Base-by-base conservation (phyloP, 306 rosid species). In the Quercus wislizeni region DNA sequence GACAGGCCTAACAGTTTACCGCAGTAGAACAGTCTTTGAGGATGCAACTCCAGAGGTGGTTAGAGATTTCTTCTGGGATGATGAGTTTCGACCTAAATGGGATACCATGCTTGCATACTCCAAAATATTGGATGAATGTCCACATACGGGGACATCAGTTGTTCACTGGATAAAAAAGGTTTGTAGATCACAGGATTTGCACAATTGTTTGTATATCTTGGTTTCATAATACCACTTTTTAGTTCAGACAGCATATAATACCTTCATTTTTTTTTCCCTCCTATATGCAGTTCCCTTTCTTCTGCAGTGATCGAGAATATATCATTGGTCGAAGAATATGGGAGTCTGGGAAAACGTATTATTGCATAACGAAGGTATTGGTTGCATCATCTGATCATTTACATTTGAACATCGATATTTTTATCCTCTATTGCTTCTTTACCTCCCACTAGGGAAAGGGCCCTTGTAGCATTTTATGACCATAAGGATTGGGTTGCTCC, bases 91-190 rank as follows among this genome's bases (percentile, higher is more conserved):
- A 73, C 91, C 91, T 80, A 90, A 89, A 84, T 96, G 99, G 99
- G 99, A 96, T 88, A 83, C 92, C 21, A 96, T 96, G 99, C 97
- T 96, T 18, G 67, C 87, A 14, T 25, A 88, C 80, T 86, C 84
- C 80, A 87, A 93, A 85, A 89, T 91, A 71, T 87, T 96, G 93
- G 93, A 93, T 85, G 98, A 93, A 79, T 91, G 96, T 81, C 91
- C 89, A 54, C 74, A 82, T 74, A 86, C 96, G 49, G 99, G 98
- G 80, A 85, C 88, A 52, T 89, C 84, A 86, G 73, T 88, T 73
- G 88, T 90, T 83, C 99, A 93, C 88, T 96, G 99, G 99, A 91
- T 96, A 80, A 96, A 96, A 84, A 96, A 96, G 98, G 99, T 96
- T 54, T 43, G 83, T 83, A 41, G 69, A 83, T 80, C 78, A 77